Base-by-base conservation (phyloP, 352 stramenopile genomes). In the Bremia lactucae region DNA sequence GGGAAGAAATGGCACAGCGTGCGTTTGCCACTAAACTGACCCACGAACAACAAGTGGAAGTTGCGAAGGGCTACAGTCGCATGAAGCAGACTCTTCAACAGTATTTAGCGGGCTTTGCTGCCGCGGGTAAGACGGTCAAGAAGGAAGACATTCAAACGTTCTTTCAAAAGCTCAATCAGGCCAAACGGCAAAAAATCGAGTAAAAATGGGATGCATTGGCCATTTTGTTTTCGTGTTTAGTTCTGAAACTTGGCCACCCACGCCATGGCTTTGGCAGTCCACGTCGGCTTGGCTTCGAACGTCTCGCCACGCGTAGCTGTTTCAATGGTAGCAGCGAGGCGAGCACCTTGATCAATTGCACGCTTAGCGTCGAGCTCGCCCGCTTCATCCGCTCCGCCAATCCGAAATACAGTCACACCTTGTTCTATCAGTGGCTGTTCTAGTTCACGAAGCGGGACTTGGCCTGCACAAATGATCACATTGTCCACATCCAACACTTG, bases 301-400 rank as follows among this genome's bases (percentile, higher is more conserved):
- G 62, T 42, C 18, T 92, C 72, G 18, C 83, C 85, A 29, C 77
- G 68, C 31, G 59, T 77, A 0, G 82, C 76, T 11, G 74, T 84
- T 59, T 96, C 85, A 31, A 96, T 82, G 29, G 46, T 74, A 13
- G 79, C 82, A 11, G 82, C 85, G 13, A 96, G 52, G 23, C 85
- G 76, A 16, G 85, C 94, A 24, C 91, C 95, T 65, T 98, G 96
- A 61, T 98, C 93, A 61, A 98, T 98, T 6, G 95, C 95, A 31
- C 94, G 73, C 69, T 98, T 98, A 24, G 95, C 95, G 65, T 98
- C 95, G 9, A 98, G 61, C 61, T 98, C 95, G 16, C 78, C 81
- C 20, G 95, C 95, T 51, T 96, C 65, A 46, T 97, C 92, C 2
- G 95, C 89, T 38, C 95, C 95, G 26, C 95, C 95, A 62, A 98